Evolutionary conservation across 2,329 filamentous ascomycete genomes (phyloP).

Genomic region (Paramyrothecium sp.): DNA sequence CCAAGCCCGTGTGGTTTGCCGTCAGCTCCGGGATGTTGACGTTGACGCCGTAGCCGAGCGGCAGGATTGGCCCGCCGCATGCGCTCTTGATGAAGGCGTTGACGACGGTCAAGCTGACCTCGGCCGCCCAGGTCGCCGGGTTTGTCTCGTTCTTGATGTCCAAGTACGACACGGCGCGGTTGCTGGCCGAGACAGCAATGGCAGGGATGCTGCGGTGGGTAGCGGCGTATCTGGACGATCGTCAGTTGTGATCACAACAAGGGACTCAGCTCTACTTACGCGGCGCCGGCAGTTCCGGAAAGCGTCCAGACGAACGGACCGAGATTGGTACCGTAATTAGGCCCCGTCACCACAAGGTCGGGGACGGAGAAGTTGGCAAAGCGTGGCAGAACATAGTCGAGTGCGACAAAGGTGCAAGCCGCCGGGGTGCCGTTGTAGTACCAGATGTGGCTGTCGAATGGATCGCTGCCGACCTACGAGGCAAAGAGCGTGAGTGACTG

Average conservation of each 20-base stretch:
- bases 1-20: conserved; percentile 35
- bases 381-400: conserved; percentile 53
- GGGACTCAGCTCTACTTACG: conserved; percentile 14
- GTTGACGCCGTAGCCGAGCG: conserved; percentile 48
- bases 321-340: conserved; percentile 54
- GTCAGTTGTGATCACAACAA: neutral
- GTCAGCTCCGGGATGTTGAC: conserved; percentile 49
- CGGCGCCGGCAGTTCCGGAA: conserved; percentile 48
- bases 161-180: conserved; percentile 39
- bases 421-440: conserved; percentile 61
- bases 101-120: conserved; percentile 41
- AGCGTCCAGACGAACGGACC: conserved; percentile 54
- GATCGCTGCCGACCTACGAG: conserved; percentile 43
- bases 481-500: neutral
- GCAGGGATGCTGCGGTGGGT: conserved; percentile 47
- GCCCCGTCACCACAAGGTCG: conserved; percentile 53
- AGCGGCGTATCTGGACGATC: conserved; percentile 40
- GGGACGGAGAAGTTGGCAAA: conserved; percentile 46
- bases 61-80: conserved; percentile 32
- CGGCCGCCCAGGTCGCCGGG: conserved; percentile 40
- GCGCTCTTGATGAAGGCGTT: conserved; percentile 40
- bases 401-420: conserved; percentile 52
- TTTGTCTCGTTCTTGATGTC: conserved; percentile 36
- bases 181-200: conserved; percentile 46
- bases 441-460: conserved; percentile 52